Evolutionary conservation across 2,329 filamentous ascomycete species (phyloP), one percentile per base, ranked within the genome.

Genomic region (Pestalotiopsis fici): DNA sequence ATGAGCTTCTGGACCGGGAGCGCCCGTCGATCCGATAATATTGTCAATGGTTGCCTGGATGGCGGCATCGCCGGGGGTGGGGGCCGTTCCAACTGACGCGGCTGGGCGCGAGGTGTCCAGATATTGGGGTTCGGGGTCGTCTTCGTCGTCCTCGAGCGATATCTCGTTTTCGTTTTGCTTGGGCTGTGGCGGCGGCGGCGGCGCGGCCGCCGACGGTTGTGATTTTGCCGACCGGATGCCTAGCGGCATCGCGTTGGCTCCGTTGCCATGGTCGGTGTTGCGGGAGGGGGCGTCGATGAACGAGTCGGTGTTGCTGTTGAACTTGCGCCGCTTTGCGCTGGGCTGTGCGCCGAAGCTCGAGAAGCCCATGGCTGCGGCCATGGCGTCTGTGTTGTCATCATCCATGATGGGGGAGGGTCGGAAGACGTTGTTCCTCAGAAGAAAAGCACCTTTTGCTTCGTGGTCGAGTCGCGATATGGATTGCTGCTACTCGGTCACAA

Each of bases 341-440:
- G 81, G 76, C 71, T 86, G 82, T 11, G 80, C 78, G 71, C 91
- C 91, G 75, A 95, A 95, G 67, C 87, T 86, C 9, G 89, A 86
- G 78, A 94, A 94, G 70, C 92, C 92, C 89, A 94, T 91, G 59
- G 87, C 85, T 55, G 87, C 86, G 25, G 90, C 89, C 77, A 93
- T 89, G 64, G 87, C 86, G 55, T 81, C 80, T 61, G 86, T 83
- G 23, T 75, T 75, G n/a, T 76, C 75, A 47, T 78, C 75, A 37
- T 57, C 50, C 50, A 65, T 65, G 27, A 43, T 31, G 23, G 23
- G 7, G 55, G 6, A 21, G 7, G 3, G 43, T 3, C 4, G 4
- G 43, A 21, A 50, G n/a, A n/a, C 4, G 43, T 6, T 7, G 18
- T 7, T 3, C 3, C 6, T 7, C 15, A n/a, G n/a, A 21, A 50